Conservation (phyloP, 495 filamentous ascomycete genomes). For the Aspergillus bridgeri region DNA sequence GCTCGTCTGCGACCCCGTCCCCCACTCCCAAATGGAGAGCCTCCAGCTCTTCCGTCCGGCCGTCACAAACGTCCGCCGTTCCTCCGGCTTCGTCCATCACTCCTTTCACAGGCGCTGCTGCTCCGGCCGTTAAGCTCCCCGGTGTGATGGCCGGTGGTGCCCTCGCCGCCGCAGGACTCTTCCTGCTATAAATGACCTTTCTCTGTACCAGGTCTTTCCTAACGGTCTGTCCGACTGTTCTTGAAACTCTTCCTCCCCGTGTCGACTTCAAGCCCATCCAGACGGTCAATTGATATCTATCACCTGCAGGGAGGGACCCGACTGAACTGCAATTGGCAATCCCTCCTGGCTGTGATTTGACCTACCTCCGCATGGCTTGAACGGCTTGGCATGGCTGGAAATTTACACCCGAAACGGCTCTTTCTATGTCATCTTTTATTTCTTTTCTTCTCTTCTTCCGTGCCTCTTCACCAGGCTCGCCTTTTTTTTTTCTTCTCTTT, state of each 20-base stretch:
- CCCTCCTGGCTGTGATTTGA: too few relatives aligned
- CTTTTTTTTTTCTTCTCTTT: neutral
- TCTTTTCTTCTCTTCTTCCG: neutral
- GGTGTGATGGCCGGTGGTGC: conserved; percentile 37
- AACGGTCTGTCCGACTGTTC: neutral
- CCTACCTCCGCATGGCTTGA: too few relatives aligned
- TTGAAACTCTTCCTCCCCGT: neutral
- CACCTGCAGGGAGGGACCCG: neutral
- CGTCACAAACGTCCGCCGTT: conserved; percentile 12
- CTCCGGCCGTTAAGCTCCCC: conserved; percentile 30
- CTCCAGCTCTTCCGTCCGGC: conserved; percentile 19
- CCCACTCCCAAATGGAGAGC: conserved; percentile 9
- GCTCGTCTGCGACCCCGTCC: conserved; percentile 17
- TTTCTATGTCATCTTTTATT: neutral
- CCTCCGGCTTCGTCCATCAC: conserved; percentile 23
- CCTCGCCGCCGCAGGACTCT: conserved; percentile 41
- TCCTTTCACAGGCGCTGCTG: conserved; percentile 24
- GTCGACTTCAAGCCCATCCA: neutral
- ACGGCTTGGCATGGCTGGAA: neutral
- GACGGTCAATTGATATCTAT: neutral
- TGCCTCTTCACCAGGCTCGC: neutral
- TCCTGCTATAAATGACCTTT: conserved; percentile 34
- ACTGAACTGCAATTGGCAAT: neutral
- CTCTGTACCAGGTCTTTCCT: neutral
- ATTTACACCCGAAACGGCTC: neutral